Base-by-base conservation (phyloP, 768 basidiomycete genomes). In the Hygrocybe punicea region DNA sequence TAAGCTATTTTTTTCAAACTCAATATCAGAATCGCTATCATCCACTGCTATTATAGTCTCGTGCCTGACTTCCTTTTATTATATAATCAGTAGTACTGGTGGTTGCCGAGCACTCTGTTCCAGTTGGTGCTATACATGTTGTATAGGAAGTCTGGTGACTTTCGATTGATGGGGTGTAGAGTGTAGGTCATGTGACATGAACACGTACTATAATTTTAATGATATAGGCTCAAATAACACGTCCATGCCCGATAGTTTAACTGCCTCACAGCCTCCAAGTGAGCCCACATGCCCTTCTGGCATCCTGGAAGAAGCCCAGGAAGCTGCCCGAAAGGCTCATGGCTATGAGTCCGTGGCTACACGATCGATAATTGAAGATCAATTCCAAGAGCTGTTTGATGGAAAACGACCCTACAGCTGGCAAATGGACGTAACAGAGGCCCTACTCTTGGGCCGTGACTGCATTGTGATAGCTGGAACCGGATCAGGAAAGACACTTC, bases 371-470 rank as follows among this genome's bases (percentile, higher is more conserved):
- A 56, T 67, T 49, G 25, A 50, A 40, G n/a, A 58, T 42, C 56
- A 58, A 42, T 57, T 65, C 59, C 16, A 35, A 34, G 46, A 51
- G 58, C 35, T 61, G 16, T 60, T 57, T 39, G 17, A 47, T 23
- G 65, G 68, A 3, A 49, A 61, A 8, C 47, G 24, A 7, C 56
- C 73, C 10, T 67, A 76, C 58, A n/a, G 62, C 1, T 77, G 76
- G 76, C 76, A 77, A 60, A 58, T 77, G 7, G 74, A 78, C 58
- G 69, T 73, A 2, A 51, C 71, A 0, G 75, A 76, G 62, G 71
- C 73, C 2, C 13, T 73, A 13, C 36, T 72, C 2, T 58, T 76
- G 0, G 68, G 71, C 23, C 17, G 21, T 4, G 45, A 47, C 23
- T 47, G 45, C 17, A 47, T 6, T 58, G 76, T 74, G 0, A 69